Evolutionary conservation across 352 stramenopile species (phyloP).

Genomic region (Pythium pectinolyticum): DNA sequence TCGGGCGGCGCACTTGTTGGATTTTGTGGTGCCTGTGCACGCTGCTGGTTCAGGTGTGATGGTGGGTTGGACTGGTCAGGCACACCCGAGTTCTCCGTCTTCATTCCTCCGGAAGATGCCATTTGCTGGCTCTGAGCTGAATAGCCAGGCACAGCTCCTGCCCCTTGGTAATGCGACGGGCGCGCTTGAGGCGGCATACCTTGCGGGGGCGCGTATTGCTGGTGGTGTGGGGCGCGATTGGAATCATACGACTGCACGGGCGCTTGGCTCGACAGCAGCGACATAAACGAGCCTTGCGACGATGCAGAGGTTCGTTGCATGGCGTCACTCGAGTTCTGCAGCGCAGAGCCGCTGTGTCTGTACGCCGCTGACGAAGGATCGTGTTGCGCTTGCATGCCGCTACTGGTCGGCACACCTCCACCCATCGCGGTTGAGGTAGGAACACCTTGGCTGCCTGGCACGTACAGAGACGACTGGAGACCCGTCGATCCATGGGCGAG

Average conservation of each 20-base stretch:
- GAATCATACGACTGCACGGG: conserved; percentile 18
- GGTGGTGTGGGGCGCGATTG: conserved; percentile 2
- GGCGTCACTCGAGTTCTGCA: neutral
- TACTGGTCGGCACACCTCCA: neutral
- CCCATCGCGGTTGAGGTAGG: conserved; percentile 11
- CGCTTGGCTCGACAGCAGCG: conserved; percentile 24
- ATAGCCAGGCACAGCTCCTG: conserved; percentile 13
- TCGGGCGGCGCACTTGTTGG: conserved; percentile 43
- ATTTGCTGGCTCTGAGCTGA: conserved; percentile 14
- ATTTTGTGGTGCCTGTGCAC: conserved; percentile 8
- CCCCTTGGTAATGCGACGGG: conserved; percentile 10
- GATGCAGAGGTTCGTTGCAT: conserved; percentile 6
- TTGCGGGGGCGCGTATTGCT: conserved; percentile 12
- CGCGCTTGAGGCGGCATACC: conserved; percentile 10
- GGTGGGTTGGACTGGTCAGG: conserved; percentile 30
- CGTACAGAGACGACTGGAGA: conserved; percentile 27
- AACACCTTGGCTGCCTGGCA: conserved; percentile 16
- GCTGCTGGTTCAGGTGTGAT: conserved; percentile 23
- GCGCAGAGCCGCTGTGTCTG: neutral
- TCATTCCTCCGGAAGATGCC: conserved; percentile 25
- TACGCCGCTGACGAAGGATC: neutral
- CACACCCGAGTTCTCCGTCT: conserved; percentile 18
- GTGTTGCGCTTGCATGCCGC: conserved; percentile 1
- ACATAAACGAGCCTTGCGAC: conserved; percentile 31
- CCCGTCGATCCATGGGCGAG: conserved; percentile 25